Evolutionary conservation across 73 alveolate genomes (phyloP), one percentile per base, ranked within the genome.

Genomic region (Blepharisma japonicum): DNA sequence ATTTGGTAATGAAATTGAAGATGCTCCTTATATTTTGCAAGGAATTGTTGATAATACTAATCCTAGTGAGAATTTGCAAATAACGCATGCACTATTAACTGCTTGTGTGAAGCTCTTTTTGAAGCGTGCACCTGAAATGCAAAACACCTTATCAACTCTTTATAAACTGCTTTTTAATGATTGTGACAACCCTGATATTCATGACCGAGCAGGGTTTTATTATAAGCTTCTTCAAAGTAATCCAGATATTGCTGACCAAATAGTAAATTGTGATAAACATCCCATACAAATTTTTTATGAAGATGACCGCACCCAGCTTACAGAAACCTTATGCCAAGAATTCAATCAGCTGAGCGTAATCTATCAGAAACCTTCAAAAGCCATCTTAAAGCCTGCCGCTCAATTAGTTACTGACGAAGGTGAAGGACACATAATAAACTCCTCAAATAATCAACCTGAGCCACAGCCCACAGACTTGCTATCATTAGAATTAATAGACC

Each of bases 121-220:
- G 56, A 81, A 70, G 55, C 74, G 95, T 55, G 95, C 95, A 2
- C 95, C 95, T n/a, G 95, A 88, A 77, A 81, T 85, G 48, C 71
- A 88, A 32, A 71, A 78, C 38, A 83, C 86, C 68, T 86, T 88
- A 6, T 85, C 82, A 45, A 6, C 53, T 20, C 80, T 83, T 77
- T 77, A 74, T 71, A 82, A 85, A 68, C 49, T 27, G 8, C 47
- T 78, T 6, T 71, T 88, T 32, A 80, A 81, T 18, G 70, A 72
- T 20, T 77, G 56, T 55, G 83, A 68, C 42, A 87, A 84, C 45
- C 79, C 88, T 20, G 92, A 88, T 55, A 56, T 84, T 38, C 81
- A 70, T 51, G 80, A 88, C 25, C 71, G 92, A 70, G 92, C 90
- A 4, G 81, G 74, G 14, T 88, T 84, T 55, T 88, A 85, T 55